Percentiles rank a stretch among this genome's conserved stretches.
Conservation (phyloP, 306 rosid genomes). For the Begonia masoniana region DNA sequence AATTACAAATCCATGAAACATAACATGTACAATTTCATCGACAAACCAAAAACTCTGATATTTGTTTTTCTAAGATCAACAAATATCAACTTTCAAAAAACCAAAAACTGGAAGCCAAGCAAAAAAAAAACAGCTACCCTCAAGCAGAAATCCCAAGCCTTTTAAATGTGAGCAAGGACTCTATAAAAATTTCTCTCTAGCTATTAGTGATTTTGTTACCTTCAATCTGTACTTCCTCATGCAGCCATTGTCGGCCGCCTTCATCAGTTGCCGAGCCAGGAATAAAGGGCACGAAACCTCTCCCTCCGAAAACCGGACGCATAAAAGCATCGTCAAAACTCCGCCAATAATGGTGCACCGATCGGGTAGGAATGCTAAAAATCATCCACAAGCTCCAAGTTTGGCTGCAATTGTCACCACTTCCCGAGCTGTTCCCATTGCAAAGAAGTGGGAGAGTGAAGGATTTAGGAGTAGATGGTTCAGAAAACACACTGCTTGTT, state of each 20-base stretch:
- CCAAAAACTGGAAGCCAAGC: no score
- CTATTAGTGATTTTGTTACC: no score
- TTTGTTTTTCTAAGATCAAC: no score
- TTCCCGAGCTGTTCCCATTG: constrained; percentile 30
- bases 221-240: constrained; percentile 4
- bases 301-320: constrained; percentile 88
- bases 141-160: no score
- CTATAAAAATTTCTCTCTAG: no score
- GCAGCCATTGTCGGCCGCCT: constrained; percentile 31
- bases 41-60: no score
- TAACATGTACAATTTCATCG: no score
- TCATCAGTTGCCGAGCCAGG: constrained; percentile 77
- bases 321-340: constrained; percentile 70
- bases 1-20: no score
- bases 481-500: constrained; percentile 30
- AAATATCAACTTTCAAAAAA: no score
- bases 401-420: constrained; percentile 20
- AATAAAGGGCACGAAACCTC: constrained; percentile 79
- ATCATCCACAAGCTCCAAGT: constrained; percentile 40
- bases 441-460: constrained; percentile 45
- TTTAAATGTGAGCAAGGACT: no score
- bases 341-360: constrained; percentile 87
- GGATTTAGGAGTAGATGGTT: constrained; percentile 60
- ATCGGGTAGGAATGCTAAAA: constrained; percentile 38
- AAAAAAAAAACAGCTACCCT: no score